Conservation (phyloP, 306 rosid genomes). For the Lathyrus tuberosus region DNA sequence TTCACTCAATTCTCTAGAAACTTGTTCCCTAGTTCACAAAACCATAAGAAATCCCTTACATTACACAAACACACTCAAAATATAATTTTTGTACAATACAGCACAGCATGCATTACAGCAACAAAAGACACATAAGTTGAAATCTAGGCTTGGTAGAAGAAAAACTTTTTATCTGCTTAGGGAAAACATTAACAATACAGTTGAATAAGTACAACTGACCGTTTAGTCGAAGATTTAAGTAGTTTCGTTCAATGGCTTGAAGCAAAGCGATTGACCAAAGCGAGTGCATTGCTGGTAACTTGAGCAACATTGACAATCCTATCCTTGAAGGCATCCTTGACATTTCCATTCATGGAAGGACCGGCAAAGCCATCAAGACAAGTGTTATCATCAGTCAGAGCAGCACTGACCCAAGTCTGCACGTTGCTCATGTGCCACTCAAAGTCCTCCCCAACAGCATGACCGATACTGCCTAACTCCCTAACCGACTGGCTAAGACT, state of each 20-base stretch:
- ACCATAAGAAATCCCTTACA: not conserved
- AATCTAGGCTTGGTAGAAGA: not conserved
- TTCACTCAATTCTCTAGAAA: not conserved
- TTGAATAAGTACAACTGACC: not conserved
- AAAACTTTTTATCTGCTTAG: not conserved
- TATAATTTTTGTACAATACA: conserved; percentile 6
- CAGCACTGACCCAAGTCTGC: conserved; percentile 89
- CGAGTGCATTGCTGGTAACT: conserved; percentile 81
- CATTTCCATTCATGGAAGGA: conserved; percentile 50
- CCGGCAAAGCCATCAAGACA: conserved; percentile 74
- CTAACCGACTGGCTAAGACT: conserved; percentile 55
- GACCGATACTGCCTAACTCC: conserved; percentile 57
- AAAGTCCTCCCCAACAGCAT: conserved; percentile 58
- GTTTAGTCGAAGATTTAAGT: conserved; percentile 13
- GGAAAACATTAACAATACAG: not conserved
- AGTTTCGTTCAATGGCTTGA: conserved; percentile 41
- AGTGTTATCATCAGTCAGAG: conserved; percentile 71
- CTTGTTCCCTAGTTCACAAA: not conserved
- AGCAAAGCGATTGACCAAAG: conserved; percentile 70
- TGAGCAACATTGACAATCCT: conserved; percentile 63
- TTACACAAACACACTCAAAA: conserved; percentile 23
- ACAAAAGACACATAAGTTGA: not conserved
- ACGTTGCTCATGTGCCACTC: conserved; percentile 80
- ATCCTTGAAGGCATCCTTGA: conserved; percentile 50
- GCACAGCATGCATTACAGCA: not conserved